These are phyloP conservation scores for Aspergillus chevalieri DNA, from an alignment of 2,329 filamentous ascomycete genomes.

Conservation along the genomic window DNA sequence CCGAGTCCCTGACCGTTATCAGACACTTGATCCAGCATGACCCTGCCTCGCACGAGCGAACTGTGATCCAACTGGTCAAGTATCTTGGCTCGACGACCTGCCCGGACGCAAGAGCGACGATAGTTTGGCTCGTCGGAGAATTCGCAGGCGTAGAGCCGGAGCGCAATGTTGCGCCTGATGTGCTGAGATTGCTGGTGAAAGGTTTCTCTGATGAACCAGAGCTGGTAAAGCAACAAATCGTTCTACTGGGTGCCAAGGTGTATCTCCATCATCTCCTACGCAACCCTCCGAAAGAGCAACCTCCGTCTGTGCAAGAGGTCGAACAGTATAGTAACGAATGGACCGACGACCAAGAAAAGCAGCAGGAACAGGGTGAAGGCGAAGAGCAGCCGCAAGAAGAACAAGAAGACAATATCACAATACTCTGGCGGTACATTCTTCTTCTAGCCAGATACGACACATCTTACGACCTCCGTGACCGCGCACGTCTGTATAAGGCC, in stretches of 20 bases:
- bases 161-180: conserved; percentile 87
- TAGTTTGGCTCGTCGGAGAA: conserved; percentile 96
- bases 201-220: conserved; percentile 80
- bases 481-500: conserved; percentile 79
- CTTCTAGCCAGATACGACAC: conserved; percentile 86
- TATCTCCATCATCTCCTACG: conserved; percentile 76
- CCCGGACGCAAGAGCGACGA: conserved; percentile 82
- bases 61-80: conserved; percentile 81
- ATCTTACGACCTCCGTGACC: conserved; percentile 90
- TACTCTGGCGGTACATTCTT: conserved; percentile 78
- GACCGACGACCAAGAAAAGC: conserved; percentile 21
- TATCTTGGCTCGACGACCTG: conserved; percentile 85
- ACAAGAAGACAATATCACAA: conserved; percentile 58
- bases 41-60: conserved; percentile 70
- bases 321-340: conserved; percentile 29
- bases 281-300: conserved; percentile 32
- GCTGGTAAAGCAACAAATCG: conserved; percentile 80
- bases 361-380: conserved; percentile 18
- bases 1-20: conserved; percentile 90
- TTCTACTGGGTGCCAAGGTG: conserved; percentile 91
- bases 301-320: conserved; percentile 16
- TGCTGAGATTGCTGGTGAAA: conserved; percentile 79
- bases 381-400: conserved; percentile 27
- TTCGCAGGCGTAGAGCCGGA: conserved; percentile 74
- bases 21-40: conserved; percentile 92